Base-by-base conservation (phyloP, 2,329 filamentous ascomycete genomes). In the Tolypocladium capitatum region DNA sequence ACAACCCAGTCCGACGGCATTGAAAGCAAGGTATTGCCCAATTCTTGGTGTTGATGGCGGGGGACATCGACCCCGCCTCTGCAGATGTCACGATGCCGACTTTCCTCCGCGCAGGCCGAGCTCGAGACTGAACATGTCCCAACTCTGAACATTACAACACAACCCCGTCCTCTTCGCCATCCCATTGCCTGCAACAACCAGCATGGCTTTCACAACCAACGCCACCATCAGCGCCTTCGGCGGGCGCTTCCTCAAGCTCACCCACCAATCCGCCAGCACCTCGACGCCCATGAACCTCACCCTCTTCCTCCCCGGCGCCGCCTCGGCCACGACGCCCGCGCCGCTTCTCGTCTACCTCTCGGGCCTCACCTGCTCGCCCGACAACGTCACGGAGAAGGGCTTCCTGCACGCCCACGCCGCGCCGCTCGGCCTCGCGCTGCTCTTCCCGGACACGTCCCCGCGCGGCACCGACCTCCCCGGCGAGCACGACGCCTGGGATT, bases 401-500 rank as follows among this genome's bases (percentile, higher is more conserved):
- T 97, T 96, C 75, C 86, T 98, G 68, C 90, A 96, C 63, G 80
- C 84, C 58, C 78, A 80, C 53, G 92, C 92, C 43, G 77, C 82
- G 49, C 74, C 82, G 58, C 83, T 82, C 63, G 86, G 86, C 60
- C 86, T 98, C 63, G 92, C 92, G n/a, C 71, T 98, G 49, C 78
- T 96, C 47, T 97, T 89, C 70, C 92, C 92, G 1, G 92, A 98
- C 71, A 98, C 92, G 21, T 94, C 86, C 49, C 92, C 92, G 49
- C 81, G 91, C 48, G 91, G 91, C 2, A 76, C 92, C 43, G 72
- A 81, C 56, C 82, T 94, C 51, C 71, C 83, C 31, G 89, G 87
- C 59, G 90, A 97, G 72, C 81, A 94, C 60, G 91, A 94, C 54
- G 66, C 75, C 44, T 98, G 83, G 67, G 92, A 98, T 68, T 97